phyloP scores from a whole-genome alignment of 371 early-diverging fungal genomes.

The Mucor plumbeus region DNA sequence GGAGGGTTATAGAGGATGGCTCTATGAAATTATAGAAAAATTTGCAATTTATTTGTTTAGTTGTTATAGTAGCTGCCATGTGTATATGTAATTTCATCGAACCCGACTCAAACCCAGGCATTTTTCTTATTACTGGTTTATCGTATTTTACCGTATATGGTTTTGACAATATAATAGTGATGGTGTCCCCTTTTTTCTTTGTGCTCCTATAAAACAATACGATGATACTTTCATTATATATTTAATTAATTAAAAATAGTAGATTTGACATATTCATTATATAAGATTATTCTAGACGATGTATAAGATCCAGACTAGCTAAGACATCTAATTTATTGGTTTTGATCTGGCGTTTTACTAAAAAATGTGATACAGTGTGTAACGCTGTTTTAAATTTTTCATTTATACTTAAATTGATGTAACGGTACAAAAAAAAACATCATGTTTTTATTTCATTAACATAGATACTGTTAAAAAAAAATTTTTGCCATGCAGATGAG shows the following conservation, averaged over 20 bases:
- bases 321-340: neutral
- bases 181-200: neutral
- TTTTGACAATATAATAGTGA: too few species aligned
- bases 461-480: too few species aligned
- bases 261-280: neutral
- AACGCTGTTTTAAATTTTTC: neutral
- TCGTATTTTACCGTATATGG: neutral
- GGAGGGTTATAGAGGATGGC: too few species aligned
- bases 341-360: neutral
- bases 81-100: neutral
- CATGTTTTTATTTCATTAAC: neutral
- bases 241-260: neutral
- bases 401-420: neutral
- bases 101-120: slow-evolving; percentile 3
- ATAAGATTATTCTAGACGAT: neutral
- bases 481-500: too few species aligned
- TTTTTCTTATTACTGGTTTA: neutral
- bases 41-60: too few species aligned
- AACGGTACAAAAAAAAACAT: too few species aligned
- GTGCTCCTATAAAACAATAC: neutral
- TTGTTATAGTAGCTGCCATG: neutral
- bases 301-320: neutral
- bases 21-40: too few species aligned
- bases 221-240: neutral
- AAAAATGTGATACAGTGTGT: neutral